Evolutionary conservation across 371 early-diverging fungal genomes (phyloP).

Genomic region (Saksenaea oblongispora): DNA sequence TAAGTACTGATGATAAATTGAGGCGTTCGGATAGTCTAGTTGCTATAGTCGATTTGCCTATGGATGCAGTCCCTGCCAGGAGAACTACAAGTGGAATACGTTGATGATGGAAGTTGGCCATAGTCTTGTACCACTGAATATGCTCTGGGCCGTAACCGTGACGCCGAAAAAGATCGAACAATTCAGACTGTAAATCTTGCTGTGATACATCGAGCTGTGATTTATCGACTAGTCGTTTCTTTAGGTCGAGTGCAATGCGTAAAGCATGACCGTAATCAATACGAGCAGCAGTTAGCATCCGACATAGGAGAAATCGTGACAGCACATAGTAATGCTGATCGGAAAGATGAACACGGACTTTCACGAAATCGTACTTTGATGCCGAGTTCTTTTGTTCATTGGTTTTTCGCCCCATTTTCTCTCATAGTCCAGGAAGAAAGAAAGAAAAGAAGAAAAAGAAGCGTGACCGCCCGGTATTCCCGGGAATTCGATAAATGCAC

Average conservation of each 20-base stretch:
- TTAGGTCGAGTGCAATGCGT: constrained; percentile 46
- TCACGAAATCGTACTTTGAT: constrained; percentile 47
- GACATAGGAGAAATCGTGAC: constrained; percentile 38
- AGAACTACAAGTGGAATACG: constrained; percentile 41
- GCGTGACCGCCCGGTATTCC: too few species aligned
- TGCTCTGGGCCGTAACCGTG: constrained; percentile 36
- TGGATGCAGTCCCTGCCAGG: constrained; percentile 32
- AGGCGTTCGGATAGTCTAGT: constrained; percentile 35
- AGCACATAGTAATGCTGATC: constrained; percentile 42
- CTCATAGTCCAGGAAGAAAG: not conserved
- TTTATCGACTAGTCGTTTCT: constrained; percentile 39
- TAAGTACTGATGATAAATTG: constrained; percentile 37
- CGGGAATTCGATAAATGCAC: too few species aligned
- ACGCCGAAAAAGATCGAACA: constrained; percentile 29
- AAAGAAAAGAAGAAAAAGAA: too few species aligned
- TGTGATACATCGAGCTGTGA: constrained; percentile 30
- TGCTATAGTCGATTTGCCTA: constrained; percentile 39
- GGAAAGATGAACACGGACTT: constrained; percentile 40
- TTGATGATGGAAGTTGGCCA: constrained; percentile 42
- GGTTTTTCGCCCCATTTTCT: not conserved
- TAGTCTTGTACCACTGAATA: constrained; percentile 30
- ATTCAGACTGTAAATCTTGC: constrained; percentile 25
- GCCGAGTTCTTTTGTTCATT: constrained; percentile 28
- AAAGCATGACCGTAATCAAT: constrained; percentile 40
- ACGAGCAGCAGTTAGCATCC: constrained; percentile 41